Evolutionary conservation across 805 yeast species (phyloP), one percentile per base, ranked within the genome.

Genomic region (Danielia reshetovae): DNA sequence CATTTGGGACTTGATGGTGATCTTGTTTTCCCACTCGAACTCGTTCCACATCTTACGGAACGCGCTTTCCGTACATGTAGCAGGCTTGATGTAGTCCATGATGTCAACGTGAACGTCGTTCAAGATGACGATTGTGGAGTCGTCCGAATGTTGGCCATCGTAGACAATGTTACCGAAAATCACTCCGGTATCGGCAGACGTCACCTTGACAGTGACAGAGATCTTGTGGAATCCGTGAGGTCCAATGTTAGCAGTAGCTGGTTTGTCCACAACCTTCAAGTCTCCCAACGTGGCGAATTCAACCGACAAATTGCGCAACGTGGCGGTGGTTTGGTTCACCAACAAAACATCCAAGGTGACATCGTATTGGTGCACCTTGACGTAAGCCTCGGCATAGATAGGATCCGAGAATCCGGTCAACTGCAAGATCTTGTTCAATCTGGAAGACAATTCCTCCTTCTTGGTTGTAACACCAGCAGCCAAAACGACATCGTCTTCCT

Each of bases 41-140:
- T 89, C 97, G 59, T 88, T 87, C 99, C 99, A 93, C 97, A 89
- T 90, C 52, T 80, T 76, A 55, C 98, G 84, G 84, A 93, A 93
- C 48, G 77, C 83, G 29, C 80, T 77, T 63, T 90, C 97, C 11
- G 88, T 68, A 59, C 95, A 85, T 16, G 76, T 74, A n/a, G 95
- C 93, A 14, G 98, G 97, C 59, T 86, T 87, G 60, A 93, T 88
- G 66, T 93, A 93, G 62, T 93, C 97, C 88, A 93, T 86, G 35
- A 93, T 85, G 59, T 93, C 96, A 39, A 93, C 89, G 57, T 89
- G 96, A 32, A 93, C 88, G 57, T 93, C 97, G 53, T 86, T 87
- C 55, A 93, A 72, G 39, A 93, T 89, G 39, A 93, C 96, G 59
- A 88, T 84, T 36, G 88, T 85, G 36, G 80, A 79, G 52, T 87